These are phyloP conservation scores for Cryptosporidium xiaoi DNA, from an alignment of 169 alveolate genomes.

Conservation along the genomic window DNA sequence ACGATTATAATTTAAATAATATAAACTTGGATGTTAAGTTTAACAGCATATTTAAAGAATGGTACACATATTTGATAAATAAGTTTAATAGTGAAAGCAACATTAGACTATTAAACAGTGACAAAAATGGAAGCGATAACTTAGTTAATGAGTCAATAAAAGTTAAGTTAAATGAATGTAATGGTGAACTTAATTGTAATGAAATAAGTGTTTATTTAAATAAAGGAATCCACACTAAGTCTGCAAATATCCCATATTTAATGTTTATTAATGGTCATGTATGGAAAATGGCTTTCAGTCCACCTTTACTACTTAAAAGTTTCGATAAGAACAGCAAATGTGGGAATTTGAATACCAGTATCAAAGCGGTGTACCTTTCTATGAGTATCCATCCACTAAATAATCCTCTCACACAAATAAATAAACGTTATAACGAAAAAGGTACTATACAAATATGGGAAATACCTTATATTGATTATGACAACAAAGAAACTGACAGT, in stretches of 20 bases:
- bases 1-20: neutral
- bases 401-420: constrained; percentile 36
- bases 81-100: neutral
- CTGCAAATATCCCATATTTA: constrained; percentile 27
- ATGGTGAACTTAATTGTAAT: neutral
- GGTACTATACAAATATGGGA: constrained; percentile 58
- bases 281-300: constrained; percentile 73
- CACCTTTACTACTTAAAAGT: constrained; percentile 1
- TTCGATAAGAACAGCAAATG: neutral
- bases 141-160: neutral
- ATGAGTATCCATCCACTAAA: constrained; percentile 27
- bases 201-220: neutral
- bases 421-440: constrained; percentile 22
- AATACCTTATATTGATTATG: constrained; percentile 10
- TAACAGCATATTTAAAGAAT: neutral
- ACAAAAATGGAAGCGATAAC: neutral
- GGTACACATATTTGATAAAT: constrained; percentile 1
- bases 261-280: constrained; percentile 41
- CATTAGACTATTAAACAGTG: neutral
- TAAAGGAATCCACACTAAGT: constrained; percentile 7
- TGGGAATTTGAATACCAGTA: neutral
- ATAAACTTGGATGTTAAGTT: neutral
- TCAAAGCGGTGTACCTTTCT: constrained; percentile 17
- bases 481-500: neutral
- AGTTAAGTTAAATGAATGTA: neutral